Conservation (phyloP, 495 filamentous ascomycete genomes). For the Daldinia vernicosa region DNA sequence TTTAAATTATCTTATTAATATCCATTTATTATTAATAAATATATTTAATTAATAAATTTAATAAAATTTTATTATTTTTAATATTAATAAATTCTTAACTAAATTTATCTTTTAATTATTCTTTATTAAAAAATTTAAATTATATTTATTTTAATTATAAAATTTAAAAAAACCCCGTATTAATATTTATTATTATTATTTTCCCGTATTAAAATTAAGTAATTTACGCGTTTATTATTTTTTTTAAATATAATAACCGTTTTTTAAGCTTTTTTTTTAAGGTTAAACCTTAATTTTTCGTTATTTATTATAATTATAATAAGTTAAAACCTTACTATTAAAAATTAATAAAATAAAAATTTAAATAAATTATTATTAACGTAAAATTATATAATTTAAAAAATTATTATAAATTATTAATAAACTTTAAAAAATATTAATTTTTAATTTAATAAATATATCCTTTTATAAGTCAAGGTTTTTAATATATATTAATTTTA, state of each 20-base stretch:
- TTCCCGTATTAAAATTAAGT: neutral
- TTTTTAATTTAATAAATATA: conserved; percentile 6
- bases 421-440: neutral
- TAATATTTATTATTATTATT: conserved; percentile 2
- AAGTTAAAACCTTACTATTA: neutral
- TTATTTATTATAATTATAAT: conserved; percentile 1
- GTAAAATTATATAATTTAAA: neutral
- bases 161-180: neutral
- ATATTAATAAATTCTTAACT: neutral
- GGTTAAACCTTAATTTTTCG: neutral
- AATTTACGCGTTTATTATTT: conserved; percentile 1
- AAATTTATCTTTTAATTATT: neutral
- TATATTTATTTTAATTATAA: conserved; percentile 4
- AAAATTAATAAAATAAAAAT: neutral
- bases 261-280: neutral
- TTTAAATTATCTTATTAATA: neutral
- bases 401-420: conserved; percentile 6
- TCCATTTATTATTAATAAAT: neutral
- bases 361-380: neutral
- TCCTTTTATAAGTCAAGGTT: neutral
- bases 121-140: conserved; percentile 1
- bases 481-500: conserved; percentile 3
- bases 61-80: neutral
- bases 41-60: neutral
- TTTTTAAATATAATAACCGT: neutral